A percentile compares a stretch with the other conserved stretches of the same genome.
Evolutionary conservation across 805 yeast species (phyloP).

Genomic region (Sugiyamaella chiloensis): DNA sequence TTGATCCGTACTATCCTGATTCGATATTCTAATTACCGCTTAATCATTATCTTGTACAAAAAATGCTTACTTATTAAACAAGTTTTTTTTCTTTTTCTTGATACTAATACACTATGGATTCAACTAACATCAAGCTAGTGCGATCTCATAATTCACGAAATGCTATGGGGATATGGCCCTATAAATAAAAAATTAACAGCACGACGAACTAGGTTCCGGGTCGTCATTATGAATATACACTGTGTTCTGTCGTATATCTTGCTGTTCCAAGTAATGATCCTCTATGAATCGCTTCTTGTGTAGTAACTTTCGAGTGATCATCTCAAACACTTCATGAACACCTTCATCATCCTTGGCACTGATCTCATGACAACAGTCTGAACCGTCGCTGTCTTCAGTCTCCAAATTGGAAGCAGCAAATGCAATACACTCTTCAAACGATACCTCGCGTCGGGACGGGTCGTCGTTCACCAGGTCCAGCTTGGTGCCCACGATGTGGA

Average conservation of each 20-base stretch:
- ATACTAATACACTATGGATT: too few species aligned
- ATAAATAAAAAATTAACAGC: too few species aligned
- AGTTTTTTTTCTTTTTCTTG: too few species aligned
- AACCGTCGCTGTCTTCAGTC: constrained; percentile 23
- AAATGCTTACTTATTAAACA: too few species aligned
- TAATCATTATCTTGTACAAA: too few species aligned
- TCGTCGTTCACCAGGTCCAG: constrained; percentile 34
- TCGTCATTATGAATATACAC: constrained; percentile 30
- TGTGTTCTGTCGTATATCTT: constrained; percentile 22
- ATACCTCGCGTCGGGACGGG: constrained; percentile 33
- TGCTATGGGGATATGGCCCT: too few species aligned
- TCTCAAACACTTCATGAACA: constrained; percentile 34
- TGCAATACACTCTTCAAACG: constrained; percentile 34
- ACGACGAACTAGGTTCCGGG: constrained; percentile 23
- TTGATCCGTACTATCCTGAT: too few species aligned
- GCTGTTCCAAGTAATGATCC: constrained; percentile 18
- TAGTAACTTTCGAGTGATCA: constrained; percentile 31
- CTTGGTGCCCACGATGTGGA: constrained; percentile 36
- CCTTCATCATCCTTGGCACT: constrained; percentile 36
- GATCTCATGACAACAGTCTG: constrained; percentile 34
- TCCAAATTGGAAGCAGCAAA: constrained; percentile 29
- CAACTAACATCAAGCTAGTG: too few species aligned
- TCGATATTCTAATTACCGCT: too few species aligned
- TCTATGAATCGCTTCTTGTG: constrained; percentile 20
- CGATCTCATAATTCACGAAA: too few species aligned